These are phyloP conservation scores for Graphium sp. DNA, from an alignment of 2,329 filamentous ascomycete species.

Conservation along the genomic window DNA sequence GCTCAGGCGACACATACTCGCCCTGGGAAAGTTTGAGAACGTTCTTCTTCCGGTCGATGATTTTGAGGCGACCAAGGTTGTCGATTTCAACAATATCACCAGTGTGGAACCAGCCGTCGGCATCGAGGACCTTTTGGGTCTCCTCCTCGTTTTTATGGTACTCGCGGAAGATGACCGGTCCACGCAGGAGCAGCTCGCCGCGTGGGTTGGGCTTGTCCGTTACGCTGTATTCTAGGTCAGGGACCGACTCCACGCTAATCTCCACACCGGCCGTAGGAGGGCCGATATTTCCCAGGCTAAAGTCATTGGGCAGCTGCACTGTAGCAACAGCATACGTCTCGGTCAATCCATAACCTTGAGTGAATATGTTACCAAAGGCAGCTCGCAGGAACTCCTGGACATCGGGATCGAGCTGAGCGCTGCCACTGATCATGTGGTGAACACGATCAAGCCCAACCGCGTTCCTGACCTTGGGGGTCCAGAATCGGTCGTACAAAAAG, in stretches of 20 bases:
- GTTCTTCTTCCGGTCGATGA: conserved; percentile 96
- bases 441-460: conserved; percentile 65
- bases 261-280: conserved; percentile 51
- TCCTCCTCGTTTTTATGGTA: conserved; percentile 87
- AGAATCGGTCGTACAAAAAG: conserved; percentile 69
- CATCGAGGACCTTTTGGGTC: conserved; percentile 64
- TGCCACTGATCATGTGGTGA: conserved; percentile 67
- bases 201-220: conserved; percentile 81
- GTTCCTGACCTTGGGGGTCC: conserved; percentile 73
- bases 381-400: conserved; percentile 81
- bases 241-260: conserved; percentile 68
- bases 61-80: conserved; percentile 69
- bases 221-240: conserved; percentile 83
- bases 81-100: conserved; percentile 85
- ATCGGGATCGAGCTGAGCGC: conserved; percentile 75
- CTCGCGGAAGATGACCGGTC: conserved; percentile 63
- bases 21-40: conserved; percentile 96
- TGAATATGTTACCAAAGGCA: conserved; percentile 61
- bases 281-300: conserved; percentile 67
- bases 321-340: conserved; percentile 73
- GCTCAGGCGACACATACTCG: conserved; percentile 95
- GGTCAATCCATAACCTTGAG: conserved; percentile 86
- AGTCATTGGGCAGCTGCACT: conserved; percentile 55
- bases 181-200: conserved; percentile 74
- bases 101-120: conserved; percentile 93